Base-by-base conservation (phyloP, 2,329 filamentous ascomycete species). In the Ophiostoma australiae region DNA sequence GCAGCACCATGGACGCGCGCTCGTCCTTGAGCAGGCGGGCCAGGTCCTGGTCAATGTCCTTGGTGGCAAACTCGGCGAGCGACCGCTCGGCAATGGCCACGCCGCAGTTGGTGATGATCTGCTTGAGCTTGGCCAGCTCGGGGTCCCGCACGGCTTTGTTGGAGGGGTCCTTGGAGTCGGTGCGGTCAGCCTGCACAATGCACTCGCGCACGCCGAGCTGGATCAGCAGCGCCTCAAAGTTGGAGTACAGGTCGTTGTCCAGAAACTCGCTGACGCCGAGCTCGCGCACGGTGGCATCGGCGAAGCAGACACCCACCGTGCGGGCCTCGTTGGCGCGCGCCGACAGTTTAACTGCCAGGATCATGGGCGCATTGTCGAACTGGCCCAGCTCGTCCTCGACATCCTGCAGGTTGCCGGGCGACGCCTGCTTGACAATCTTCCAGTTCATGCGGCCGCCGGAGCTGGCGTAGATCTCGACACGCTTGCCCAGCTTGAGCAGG, bases 221-320 rank as follows among this genome's bases (percentile, higher is more conserved):
- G 75, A 99, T 99, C 69, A 99, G 87, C 23, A 99, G 85, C 3
- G 94, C 93, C 81, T 99, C 95, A 75, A 99, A 96, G 79, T 99
- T 99, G 69, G 94, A 98, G 82, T 96, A 99, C 11, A 97, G 85
- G 78, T 99, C 95, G 77, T 98, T 99, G 84, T 99, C 95, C n/a
- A 97, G 87, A 75, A 99, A 99, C 78, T 99, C 96, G 83, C 92
- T 97, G 70, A 99, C 93, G 10, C 95, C 95, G 2, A 99, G 86
- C 82, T 99, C 95, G 69, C 95, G 87, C 35, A 98, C 94, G 75
- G 93, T 97, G 0, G 96, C 95, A 83, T 99, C 95, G 8, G 95
- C 96, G 78, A 99, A 99, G 81, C 95, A 98, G 5, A 99, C 94
- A 10, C 95, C 95, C 0, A 99, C 91, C 74, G 87, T 92, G 66